Conservation (phyloP, 331 rosid genomes). For the Acacia pycnantha region DNA sequence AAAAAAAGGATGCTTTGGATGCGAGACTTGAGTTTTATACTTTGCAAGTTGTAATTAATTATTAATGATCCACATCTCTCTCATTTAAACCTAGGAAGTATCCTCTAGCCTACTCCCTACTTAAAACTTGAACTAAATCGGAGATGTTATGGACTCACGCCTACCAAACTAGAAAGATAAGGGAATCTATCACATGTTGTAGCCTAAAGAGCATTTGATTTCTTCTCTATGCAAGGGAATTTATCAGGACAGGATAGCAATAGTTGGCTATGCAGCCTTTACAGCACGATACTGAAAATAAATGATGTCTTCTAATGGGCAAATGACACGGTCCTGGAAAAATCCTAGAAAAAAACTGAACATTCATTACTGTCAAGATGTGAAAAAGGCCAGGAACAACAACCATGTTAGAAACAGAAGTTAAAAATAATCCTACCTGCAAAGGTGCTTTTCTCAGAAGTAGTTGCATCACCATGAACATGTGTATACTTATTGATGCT, state of each 20-base stretch:
- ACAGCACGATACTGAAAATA: background rate
- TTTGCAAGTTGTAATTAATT: background rate
- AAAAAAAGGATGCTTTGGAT: background rate
- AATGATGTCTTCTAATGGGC: background rate
- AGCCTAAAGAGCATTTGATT: background rate
- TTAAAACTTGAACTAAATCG: background rate
- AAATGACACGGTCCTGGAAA: background rate
- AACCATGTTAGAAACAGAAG: background rate
- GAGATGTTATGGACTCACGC: background rate
- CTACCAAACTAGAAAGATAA: background rate
- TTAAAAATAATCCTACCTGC: slow-evolving; percentile 50
- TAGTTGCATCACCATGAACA: slow-evolving; percentile 41
- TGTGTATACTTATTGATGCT: slow-evolving; percentile 34
- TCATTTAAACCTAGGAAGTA: slow-evolving; percentile 2
- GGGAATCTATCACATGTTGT: background rate
- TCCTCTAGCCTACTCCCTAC: slow-evolving; percentile 7
- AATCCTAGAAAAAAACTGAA: background rate
- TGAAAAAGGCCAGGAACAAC: background rate
- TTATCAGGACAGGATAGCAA: background rate
- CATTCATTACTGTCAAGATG: slow-evolving; percentile 11
- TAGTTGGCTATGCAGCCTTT: background rate
- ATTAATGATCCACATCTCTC: background rate
- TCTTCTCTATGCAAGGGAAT: background rate
- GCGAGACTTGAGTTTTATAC: background rate
- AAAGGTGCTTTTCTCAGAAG: slow-evolving; percentile 32